phyloP scores from a whole-genome alignment of 371 early-diverging fungal species.

The Cladochytrium tenue region DNA sequence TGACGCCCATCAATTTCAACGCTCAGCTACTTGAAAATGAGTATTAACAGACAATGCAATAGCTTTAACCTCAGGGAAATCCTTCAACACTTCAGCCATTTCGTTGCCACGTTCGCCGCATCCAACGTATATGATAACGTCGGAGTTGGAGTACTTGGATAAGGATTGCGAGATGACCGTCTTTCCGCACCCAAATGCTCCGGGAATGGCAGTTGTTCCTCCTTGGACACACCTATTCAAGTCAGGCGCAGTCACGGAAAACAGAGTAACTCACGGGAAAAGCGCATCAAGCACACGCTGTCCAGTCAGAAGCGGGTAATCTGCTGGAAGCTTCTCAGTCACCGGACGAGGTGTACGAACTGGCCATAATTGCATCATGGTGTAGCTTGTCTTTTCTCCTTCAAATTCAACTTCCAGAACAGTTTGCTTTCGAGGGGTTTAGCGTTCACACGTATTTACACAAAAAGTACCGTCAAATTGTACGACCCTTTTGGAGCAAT shows the following conservation, averaged over 20 bases:
- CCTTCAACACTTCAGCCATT: conserved; percentile 99
- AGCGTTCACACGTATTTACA: neutral
- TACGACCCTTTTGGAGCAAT: conserved; percentile 96
- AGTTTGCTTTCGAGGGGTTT: conserved; percentile 65
- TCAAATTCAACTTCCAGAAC: conserved; percentile 95
- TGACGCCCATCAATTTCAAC: conserved; percentile 90
- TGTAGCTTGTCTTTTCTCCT: conserved; percentile 82
- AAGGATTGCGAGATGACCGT: conserved; percentile 99
- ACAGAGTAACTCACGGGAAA: conserved; percentile 79
- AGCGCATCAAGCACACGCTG: conserved; percentile 99
- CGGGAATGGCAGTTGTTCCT: conserved; percentile 99
- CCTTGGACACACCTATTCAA: conserved; percentile 91
- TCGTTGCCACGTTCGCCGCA: conserved; percentile 99
- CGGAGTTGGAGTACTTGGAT: conserved; percentile 99
- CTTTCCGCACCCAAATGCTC: conserved; percentile 99
- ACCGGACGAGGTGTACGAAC: conserved; percentile 98
- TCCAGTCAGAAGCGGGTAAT: conserved; percentile 97
- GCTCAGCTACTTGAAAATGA: conserved; percentile 63
- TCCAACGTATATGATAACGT: conserved; percentile 99
- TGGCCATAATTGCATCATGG: conserved; percentile 99
- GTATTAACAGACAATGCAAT: neutral
- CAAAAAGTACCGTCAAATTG: conserved; percentile 68
- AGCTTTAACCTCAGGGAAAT: conserved; percentile 88
- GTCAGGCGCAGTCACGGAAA: conserved; percentile 5
- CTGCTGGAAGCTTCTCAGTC: conserved; percentile 94